A percentile compares a stretch with the other conserved stretches of the same genome.
These are phyloP conservation scores for Diaporthe sp. DNA, from an alignment of 2,329 filamentous ascomycete genomes.

Conservation along the genomic window DNA sequence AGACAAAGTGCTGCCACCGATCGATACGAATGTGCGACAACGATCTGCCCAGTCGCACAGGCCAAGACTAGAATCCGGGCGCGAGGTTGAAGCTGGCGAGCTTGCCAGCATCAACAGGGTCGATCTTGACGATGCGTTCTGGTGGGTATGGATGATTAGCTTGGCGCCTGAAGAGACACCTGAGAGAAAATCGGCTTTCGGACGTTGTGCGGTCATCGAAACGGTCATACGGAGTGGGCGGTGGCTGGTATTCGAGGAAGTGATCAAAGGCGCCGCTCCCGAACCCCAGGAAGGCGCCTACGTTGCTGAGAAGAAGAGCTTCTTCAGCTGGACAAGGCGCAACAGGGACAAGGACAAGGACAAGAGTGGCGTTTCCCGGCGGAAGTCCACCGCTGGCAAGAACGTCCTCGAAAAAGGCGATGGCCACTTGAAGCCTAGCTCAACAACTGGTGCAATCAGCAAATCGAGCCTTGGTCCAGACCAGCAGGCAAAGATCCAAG, in stretches of 20 bases:
- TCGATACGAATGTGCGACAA: constrained; percentile 79
- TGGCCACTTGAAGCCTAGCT: constrained; percentile 57
- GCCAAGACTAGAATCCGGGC: constrained; percentile 77
- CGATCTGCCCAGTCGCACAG: constrained; percentile 90
- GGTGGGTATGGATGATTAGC: constrained; percentile 99
- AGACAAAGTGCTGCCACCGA: constrained; percentile 90
- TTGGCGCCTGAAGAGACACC: constrained; percentile 88
- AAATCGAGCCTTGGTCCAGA: constrained; percentile 90
- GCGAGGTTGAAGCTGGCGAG: constrained; percentile 87
- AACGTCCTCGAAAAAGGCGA: constrained; percentile 64
- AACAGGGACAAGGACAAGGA: constrained; percentile 60
- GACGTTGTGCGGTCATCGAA: constrained; percentile 92
- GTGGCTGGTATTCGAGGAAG: constrained; percentile 97
- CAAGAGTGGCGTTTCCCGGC: constrained; percentile 64
- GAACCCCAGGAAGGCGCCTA: constrained; percentile 89
- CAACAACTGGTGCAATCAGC: constrained; percentile 64
- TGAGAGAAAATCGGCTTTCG: constrained; percentile 91
- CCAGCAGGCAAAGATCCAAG: constrained; percentile 93
- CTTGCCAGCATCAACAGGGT: constrained; percentile 90
- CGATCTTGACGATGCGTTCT: constrained; percentile 94
- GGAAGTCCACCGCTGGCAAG: constrained; percentile 77
- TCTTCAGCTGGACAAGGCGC: constrained; percentile 88
- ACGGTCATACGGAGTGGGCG: constrained; percentile 84
- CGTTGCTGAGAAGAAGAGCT: constrained; percentile 94
- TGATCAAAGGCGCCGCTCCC: constrained; percentile 91